Evolutionary conservation across 2,329 filamentous ascomycete genomes (phyloP), one percentile per base, ranked within the genome.

Genomic region (Hymenoscyphus albidus): DNA sequence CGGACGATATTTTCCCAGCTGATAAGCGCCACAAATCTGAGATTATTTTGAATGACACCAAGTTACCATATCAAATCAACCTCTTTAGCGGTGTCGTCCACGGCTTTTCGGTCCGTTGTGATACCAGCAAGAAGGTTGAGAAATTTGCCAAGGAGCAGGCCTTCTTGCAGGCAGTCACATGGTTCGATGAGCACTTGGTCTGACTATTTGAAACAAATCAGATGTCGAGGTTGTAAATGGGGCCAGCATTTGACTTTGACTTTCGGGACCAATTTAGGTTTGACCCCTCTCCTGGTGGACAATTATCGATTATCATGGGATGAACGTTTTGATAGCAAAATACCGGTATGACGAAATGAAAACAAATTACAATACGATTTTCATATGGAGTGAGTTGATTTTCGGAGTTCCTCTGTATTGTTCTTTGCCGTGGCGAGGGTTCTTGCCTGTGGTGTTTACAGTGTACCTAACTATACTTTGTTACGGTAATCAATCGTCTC

Each of bases 91-190:
- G 86, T 62, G 86, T 91, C 38, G 77, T 78, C 63, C 92, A 96
- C 76, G 92, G 92, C 0, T 96, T 95, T 72, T 82, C 87, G 9
- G 87, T 93, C 1, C 85, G 91, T 63, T 64, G 72, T 57, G 89
- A 95, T 74, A 65, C 83, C 39, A 82, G 72, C 66, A 82, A 87
- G 68, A 82, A 82, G 75, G 68, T 79, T 57, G 76, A 84, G 73
- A 86, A 83, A 75, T 94, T 84, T 71, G 88, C 90, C 44, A 93
- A 92, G 83, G 90, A 96, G 78, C 86, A 89, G 78, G 91, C 92
- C 5, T 95, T 95, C 75, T 73, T 82, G 68, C 92, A 95, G 81
- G 91, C 91, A 42, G 81, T 93, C 61, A 76, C 80, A 61, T 96
- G 92, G 92, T 93, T 96, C 70, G 83, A 90, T 70, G 80, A 87